These are phyloP conservation scores for Epipyxis sp. DNA, from an alignment of 108 stramenopile genomes.

Conservation along the genomic window DNA sequence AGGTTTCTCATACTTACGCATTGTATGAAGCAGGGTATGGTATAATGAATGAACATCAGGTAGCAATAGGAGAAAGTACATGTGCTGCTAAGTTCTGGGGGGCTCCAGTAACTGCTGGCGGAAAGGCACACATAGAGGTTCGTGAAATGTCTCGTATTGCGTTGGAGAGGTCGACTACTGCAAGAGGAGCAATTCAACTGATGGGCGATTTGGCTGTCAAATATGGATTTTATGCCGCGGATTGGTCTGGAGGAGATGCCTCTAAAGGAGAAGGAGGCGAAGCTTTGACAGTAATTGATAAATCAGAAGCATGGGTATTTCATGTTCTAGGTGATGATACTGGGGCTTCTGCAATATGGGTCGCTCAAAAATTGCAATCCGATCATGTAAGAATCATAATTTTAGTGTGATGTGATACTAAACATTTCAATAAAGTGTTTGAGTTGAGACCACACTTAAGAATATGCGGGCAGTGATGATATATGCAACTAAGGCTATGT, in stretches of 20 bases:
- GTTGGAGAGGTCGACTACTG: conserved; percentile 12
- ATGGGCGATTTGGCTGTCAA: conserved; percentile 10
- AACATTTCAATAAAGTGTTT: too few species aligned
- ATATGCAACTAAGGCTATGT: too few species aligned
- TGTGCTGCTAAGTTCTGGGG: conserved; percentile 14
- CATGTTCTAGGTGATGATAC: conserved; percentile 13
- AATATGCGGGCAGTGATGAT: too few species aligned
- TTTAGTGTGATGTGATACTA: not conserved
- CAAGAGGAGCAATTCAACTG: conserved; percentile 15
- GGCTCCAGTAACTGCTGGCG: conserved; percentile 1
- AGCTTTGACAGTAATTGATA: conserved; percentile 11
- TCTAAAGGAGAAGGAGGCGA: conserved; percentile 5
- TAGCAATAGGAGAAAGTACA: conserved; percentile 9
- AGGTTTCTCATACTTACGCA: conserved; percentile 12
- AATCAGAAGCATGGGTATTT: conserved; percentile 12
- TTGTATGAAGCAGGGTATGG: conserved; percentile 22
- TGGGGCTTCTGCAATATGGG: conserved; percentile 8
- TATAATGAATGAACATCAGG: conserved; percentile 20
- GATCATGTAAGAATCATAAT: not conserved
- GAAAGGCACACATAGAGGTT: conserved; percentile 14
- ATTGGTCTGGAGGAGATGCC: not conserved
- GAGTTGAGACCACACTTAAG: too few species aligned
- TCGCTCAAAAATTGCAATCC: not conserved
- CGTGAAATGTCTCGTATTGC: conserved; percentile 20
- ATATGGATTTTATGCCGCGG: conserved; percentile 21